Base-by-base conservation (phyloP, 2,329 filamentous ascomycete genomes). In the Exserohilum rostratum region DNA sequence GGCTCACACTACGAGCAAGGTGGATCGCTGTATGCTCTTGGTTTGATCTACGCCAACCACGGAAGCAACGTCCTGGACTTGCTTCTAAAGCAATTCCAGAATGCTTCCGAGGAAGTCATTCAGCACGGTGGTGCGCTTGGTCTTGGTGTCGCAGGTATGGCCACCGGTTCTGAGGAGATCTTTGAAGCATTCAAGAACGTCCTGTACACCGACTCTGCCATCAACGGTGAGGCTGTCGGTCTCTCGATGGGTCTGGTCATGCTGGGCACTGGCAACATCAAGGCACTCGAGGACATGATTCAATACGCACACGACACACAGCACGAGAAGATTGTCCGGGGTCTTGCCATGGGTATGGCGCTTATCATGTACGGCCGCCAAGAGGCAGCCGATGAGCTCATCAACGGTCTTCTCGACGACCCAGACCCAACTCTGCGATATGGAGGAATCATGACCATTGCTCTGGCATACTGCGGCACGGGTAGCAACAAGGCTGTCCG, bases 401-500 rank as follows among this genome's bases (percentile, higher is more conserved):
- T 99, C 63, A 93, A 96, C 71, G 92, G 91, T 43, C 87, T 99
- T 2, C 84, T 99, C 31, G 92, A 91, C 61, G 95, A 99, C 66
- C 90, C 95, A 1, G 93, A 99, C 72, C 91, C 95, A 64, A 93
- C 91, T 6, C 83, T 99, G 57, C 87, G 95, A 64, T 99, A 99
- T 66, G 95, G 95, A 74, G 95, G 95, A 80, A 96, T 99, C 76
- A 91, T 99, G 87, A 96, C 95, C n/a, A 91, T 99, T 53, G 95
- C 95, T 46, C 83, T 99, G 73, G 95, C 95, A 15, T 99, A 99
- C 80, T 97, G 93, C 72, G 95, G 95, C 53, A 97, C 91, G 35
- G 91, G 93, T 63, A 97, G 93, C 84, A 99, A 99, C 83, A 98
- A 98, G 82, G 95, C 96, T 20, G 95, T 99, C 46, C 89, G 96